phyloP scores from a whole-genome alignment of 139 green algal genomes.

The Diplosphaera chodatii region DNA sequence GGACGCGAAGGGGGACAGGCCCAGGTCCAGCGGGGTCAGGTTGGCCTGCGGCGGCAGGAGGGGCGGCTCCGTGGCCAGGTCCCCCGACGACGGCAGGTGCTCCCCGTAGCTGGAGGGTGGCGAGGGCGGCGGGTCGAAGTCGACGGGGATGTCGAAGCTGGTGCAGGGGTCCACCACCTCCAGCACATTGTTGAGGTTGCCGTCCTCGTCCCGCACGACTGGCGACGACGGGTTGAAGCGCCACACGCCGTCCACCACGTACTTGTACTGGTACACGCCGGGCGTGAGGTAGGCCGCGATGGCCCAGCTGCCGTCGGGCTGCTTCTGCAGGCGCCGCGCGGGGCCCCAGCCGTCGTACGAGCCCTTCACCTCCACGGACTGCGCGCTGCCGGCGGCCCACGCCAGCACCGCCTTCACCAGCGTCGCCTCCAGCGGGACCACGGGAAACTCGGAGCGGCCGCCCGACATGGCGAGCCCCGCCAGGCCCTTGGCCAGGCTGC shows the following conservation, averaged over 20 bases:
- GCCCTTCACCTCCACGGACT: conserved; percentile 81
- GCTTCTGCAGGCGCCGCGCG: conserved; percentile 51
- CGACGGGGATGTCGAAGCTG: conserved; percentile 64
- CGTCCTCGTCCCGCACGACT: conserved; percentile 91
- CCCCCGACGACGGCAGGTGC: conserved; percentile 53
- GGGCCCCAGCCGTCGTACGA: conserved; percentile 92
- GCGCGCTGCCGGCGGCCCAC: conserved; percentile 26
- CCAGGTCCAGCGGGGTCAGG: conserved; percentile 92
- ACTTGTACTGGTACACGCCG: conserved; percentile 93
- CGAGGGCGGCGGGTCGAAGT: conserved; percentile 86
- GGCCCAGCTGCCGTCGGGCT: conserved; percentile 80
- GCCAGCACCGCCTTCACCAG: too few relatives aligned
- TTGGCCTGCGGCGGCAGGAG: conserved; percentile 85
- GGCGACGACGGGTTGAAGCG: conserved; percentile 89
- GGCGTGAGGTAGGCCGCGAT: conserved; percentile 87
- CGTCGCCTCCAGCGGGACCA: too few relatives aligned
- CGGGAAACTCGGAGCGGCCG: too few relatives aligned
- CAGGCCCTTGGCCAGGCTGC: too few relatives aligned
- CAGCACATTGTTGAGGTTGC: conserved; percentile 97
- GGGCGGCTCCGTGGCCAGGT: conserved; percentile 93
- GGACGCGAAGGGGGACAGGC: conserved; percentile 16
- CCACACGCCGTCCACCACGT: conserved; percentile 93
- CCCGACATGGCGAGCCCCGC: too few relatives aligned
- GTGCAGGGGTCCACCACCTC: conserved; percentile 91
- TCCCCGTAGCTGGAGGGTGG: conserved; percentile 70